Percentiles rank a stretch among this genome's conserved stretches.
phyloP scores from a whole-genome alignment of 495 filamentous ascomycete genomes.

The Melanomma pulvis-pyrius region DNA sequence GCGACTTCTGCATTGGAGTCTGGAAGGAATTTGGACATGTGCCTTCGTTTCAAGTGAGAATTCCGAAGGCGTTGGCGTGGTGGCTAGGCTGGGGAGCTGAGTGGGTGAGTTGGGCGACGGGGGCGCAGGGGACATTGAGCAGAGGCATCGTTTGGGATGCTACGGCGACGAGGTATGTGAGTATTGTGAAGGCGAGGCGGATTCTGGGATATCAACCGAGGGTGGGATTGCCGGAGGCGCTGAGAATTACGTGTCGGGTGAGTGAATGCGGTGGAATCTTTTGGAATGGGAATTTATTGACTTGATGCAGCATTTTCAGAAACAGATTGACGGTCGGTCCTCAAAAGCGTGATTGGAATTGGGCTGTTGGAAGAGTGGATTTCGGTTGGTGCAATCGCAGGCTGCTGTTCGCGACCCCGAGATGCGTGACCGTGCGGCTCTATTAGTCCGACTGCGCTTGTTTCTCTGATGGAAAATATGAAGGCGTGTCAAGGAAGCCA shows the following conservation, averaged over 20 bases:
- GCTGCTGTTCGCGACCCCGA: no score
- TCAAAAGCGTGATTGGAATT: no score
- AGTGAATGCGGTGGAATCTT: neutral
- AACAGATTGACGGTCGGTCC: conserved; percentile 2
- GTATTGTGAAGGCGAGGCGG: conserved; percentile 58
- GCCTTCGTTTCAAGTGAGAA: conserved; percentile 54
- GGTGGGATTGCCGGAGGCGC: conserved; percentile 58
- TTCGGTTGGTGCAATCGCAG: no score
- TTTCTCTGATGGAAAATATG: no score
- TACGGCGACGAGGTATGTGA: conserved; percentile 57
- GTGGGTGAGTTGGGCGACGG: conserved; percentile 55
- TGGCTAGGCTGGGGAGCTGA: conserved; percentile 55
- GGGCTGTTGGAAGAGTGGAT: neutral
- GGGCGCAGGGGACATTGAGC: conserved; percentile 54
- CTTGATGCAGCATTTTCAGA: conserved; percentile 21
- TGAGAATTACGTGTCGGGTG: conserved; percentile 41
- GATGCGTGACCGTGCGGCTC: no score
- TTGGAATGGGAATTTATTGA: neutral
- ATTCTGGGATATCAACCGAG: conserved; percentile 62
- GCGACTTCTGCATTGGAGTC: conserved; percentile 61
- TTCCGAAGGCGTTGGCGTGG: conserved; percentile 57
- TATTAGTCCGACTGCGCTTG: no score
- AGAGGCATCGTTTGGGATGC: conserved; percentile 62
- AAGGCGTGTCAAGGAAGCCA: no score
- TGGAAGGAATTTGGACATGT: conserved; percentile 63